Evolutionary conservation across 2,329 filamentous ascomycete genomes (phyloP).

Genomic region (Pseudogymnoascus sp.): DNA sequence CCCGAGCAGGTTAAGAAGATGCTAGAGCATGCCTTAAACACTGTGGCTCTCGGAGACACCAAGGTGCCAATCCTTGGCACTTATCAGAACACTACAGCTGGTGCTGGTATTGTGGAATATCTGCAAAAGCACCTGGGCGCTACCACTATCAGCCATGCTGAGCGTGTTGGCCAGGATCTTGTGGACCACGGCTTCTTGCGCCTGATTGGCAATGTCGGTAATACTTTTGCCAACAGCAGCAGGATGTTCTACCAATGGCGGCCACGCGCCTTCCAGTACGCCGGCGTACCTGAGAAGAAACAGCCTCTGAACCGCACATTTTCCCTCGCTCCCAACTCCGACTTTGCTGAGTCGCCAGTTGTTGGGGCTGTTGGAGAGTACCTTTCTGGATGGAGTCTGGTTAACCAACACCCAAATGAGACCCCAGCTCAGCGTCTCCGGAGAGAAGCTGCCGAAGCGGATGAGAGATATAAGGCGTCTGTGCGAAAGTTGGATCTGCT

Average conservation of each 20-base stretch:
- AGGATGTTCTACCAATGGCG: constrained; percentile 98
- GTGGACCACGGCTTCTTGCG: constrained; percentile 78
- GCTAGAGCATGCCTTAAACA: constrained; percentile 74
- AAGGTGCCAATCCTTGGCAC: constrained; percentile 94
- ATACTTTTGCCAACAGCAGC: constrained; percentile 92
- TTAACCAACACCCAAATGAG: constrained; percentile 85
- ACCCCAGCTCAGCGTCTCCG: constrained; percentile 78
- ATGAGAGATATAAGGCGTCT: constrained; percentile 84
- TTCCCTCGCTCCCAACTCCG: constrained; percentile 55
- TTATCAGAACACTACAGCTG: constrained; percentile 85
- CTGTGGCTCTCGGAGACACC: constrained; percentile 77
- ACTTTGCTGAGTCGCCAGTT: constrained; percentile 50
- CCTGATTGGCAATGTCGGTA: constrained; percentile 88
- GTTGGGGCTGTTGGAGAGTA: constrained; percentile 82
- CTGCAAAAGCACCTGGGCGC: constrained; percentile 81
- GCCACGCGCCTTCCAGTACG: constrained; percentile 78
- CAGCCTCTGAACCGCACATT: constrained; percentile 62
- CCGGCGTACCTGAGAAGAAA: constrained; percentile 86
- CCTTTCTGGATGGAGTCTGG: constrained; percentile 85
- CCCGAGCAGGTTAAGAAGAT: constrained; percentile 88
- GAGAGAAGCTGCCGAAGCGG: constrained; percentile 79
- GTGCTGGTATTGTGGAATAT: constrained; percentile 92
- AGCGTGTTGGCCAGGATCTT: constrained; percentile 90
- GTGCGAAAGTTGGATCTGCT: constrained; percentile 83
- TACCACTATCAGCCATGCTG: constrained; percentile 79